Base-by-base conservation (phyloP, 306 rosid genomes). In the Casuarina cunninghamiana region DNA sequence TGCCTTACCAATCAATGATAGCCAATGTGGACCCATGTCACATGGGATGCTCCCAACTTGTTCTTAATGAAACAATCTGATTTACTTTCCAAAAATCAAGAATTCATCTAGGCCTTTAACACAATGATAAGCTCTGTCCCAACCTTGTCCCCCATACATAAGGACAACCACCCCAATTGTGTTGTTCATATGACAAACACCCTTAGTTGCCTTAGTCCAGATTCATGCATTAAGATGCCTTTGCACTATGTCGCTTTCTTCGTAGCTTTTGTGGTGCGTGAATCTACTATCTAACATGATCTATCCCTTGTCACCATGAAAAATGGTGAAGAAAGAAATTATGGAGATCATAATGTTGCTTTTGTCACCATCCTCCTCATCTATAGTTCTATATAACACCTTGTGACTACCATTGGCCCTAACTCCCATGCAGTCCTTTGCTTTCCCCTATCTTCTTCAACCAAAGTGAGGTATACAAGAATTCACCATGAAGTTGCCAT, bases 111-210 rank as follows among this genome's bases (percentile, higher is more conserved):
- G 63, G 35, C 74, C 72, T 79, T 82, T 69, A 21, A 69, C 53
- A 68, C 69, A 82, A 80, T 68, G 85, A 83, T 66, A 10, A 57
- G 74, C 17, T 45, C 11, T 86, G 86, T 86, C 83, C 81, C 83
- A 78, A 63, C 39, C 73, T 63, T 86, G 89, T 86, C 89, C 84
- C 79, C 84, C 9, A 54, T 53, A 7, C 69, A 37, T 2, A 61
- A n/a, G 53, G 84, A 77, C 89, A 79, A 73, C 50, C 43, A 48
- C 75, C 84, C 74, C 73, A 51, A 37, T 63, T 72, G 68, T 83
- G 80, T 82, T 53, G 76, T 76, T 61, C 74, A 53, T 53, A 69
- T 51, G 50, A 45, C 83, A n/a, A 54, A 73, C 85, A 69, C 80
- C 66, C 21, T 21, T 53, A 63, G 77, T 83, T 85, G 77, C 76